Evolutionary conservation across 1,284 basidiomycete genomes (phyloP), one percentile per base, ranked within the genome.

Genomic region (Cryptococcus depauperatus): DNA sequence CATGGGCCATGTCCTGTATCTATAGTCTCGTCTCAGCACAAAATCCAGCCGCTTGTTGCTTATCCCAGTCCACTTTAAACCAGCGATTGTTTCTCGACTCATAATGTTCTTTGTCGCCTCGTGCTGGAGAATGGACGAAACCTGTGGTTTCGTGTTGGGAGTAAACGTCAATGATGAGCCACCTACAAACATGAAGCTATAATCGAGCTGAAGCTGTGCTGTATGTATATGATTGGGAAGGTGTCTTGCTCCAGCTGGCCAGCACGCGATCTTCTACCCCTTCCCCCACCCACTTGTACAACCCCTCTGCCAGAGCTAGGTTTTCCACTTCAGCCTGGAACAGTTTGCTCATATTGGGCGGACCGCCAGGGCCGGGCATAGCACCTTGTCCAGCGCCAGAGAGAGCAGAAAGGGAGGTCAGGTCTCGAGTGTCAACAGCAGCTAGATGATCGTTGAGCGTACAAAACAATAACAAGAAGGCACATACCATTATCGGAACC

Each of bases 281-380:
- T 30, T 82, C 76, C 9, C 83, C 85, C 18, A 79, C 77, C 86
- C 87, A 93, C 28, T 73, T 72, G 66, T 92, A 89, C 55, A 85
- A 67, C 23, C 86, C 85, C 59, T 89, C 85, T 1, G 87, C 80
- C 60, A 98, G 83, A 55, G 90, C 84, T 22, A 99, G 78, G 70
- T 96, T 96, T 69, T 97, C 93, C 51, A 79, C 78, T 71, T 99
- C 95, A 4, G 83, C 81, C 56, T 85, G 85, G 77, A 92, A 93
- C 37, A 97, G 68, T 68, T 97, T 97, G 57, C 74, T 77, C 69
- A 79, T 89, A 66, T 98, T 93, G 56, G 89, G 85, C 34, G 81
- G 78, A 41, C 77, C 78, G 16, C 76, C 79, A 1, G 77, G 75
- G 21, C 59, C 58, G 26, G 56, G 67, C 47, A 66, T 67, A 18